A percentile compares a stretch with the other conserved stretches of the same genome.
Evolutionary conservation across 208 protist genomes (phyloP).

Genomic region (Porcisia hertigi): DNA sequence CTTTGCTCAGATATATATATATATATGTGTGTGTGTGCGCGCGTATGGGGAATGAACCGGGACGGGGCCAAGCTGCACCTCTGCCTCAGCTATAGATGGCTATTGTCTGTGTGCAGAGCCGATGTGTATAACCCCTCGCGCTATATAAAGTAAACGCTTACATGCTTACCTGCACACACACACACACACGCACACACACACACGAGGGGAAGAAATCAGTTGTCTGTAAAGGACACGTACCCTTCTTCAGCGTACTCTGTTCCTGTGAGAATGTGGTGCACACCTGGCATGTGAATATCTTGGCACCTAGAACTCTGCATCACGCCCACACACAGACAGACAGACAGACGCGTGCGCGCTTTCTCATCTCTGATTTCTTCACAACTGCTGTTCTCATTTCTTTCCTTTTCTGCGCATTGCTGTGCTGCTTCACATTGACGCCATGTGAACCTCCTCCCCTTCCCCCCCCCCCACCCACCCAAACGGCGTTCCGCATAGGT

Average conservation of each 20-base stretch:
- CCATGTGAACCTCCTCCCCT: no score
- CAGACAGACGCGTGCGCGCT: no score
- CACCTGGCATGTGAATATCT: no score
- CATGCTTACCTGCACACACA: neutral
- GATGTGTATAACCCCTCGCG: neutral
- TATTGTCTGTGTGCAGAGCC: neutral
- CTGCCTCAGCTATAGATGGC: neutral
- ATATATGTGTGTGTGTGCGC: neutral
- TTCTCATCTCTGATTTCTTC: neutral
- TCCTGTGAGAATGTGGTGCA: no score
- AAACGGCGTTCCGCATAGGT: neutral
- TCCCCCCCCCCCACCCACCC: no score
- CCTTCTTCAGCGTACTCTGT: no score
- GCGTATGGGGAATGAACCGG: neutral
- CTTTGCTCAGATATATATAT: neutral
- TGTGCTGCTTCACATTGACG: no score
- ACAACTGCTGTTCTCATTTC: neutral
- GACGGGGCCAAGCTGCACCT: neutral
- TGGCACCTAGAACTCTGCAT: no score
- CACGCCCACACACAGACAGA: no score
- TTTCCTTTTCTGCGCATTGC: neutral
- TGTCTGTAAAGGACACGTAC: no score
- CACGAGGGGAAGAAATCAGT: neutral
- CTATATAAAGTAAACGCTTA: no score
- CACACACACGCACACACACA: neutral